A percentile compares a stretch with the other conserved stretches of the same genome.
Conservation (phyloP, 768 basidiomycete species). For the Suillus luteus region DNA sequence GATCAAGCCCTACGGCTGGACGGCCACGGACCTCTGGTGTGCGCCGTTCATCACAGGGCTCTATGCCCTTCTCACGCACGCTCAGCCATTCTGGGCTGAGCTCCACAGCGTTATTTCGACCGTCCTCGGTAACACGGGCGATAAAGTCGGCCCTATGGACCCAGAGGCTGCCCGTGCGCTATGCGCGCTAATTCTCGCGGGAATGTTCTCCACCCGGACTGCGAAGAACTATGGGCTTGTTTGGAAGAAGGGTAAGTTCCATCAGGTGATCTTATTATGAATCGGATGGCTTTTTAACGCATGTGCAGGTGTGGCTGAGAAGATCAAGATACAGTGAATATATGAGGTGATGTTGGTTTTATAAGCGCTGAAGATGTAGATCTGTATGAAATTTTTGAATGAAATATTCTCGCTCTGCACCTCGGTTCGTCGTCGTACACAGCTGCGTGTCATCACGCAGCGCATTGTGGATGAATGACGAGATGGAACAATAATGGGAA, state of each 20-base stretch:
- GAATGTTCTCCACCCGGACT: constrained; percentile 62
- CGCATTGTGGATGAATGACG: no score
- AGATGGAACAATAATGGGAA: no score
- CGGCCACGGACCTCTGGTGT: constrained; percentile 81
- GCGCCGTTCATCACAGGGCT: constrained; percentile 76
- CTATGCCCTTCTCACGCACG: constrained; percentile 82
- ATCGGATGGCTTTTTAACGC: neutral
- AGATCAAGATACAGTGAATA: constrained; percentile 31
- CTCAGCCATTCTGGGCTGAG: constrained; percentile 82
- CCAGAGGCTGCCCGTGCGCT: constrained; percentile 67
- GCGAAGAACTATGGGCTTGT: constrained; percentile 58
- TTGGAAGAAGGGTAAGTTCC: constrained; percentile 21
- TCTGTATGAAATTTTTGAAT: neutral
- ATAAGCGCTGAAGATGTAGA: neutral
- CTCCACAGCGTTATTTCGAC: constrained; percentile 50
- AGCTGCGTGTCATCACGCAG: no score
- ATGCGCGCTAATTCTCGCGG: constrained; percentile 66
- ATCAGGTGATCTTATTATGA: neutral
- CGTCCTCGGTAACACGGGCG: constrained; percentile 42
- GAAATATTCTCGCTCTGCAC: no score
- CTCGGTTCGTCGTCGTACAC: no score
- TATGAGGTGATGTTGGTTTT: neutral
- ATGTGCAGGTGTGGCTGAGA: constrained; percentile 20
- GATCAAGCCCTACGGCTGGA: constrained; percentile 83
- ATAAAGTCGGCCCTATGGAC: constrained; percentile 51